Conservation (phyloP, 768 basidiomycete species). For the Boletus rubescentipes region DNA sequence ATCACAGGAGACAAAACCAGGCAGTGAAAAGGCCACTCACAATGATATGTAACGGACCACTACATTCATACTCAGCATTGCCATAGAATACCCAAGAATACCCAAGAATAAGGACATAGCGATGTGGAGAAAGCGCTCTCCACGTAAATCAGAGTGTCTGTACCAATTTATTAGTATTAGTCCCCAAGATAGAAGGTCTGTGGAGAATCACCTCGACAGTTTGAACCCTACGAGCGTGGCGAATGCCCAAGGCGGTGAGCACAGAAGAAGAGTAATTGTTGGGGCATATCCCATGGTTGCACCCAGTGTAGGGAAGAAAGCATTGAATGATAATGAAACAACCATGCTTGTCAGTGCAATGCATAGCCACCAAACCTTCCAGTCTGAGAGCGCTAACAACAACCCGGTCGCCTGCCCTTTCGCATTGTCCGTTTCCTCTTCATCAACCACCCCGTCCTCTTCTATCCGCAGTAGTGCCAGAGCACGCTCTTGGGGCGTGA, state of each 20-base stretch:
- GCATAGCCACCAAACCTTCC: conserved; percentile 84
- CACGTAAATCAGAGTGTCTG: conserved; percentile 68
- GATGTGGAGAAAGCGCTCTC: conserved; percentile 74
- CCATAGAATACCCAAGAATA: conserved; percentile 66
- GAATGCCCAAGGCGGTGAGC: conserved; percentile 68
- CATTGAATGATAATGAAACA: conserved; percentile 71
- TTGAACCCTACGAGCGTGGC: conserved; percentile 56
- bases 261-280: conserved; percentile 70
- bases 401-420: conserved; percentile 45
- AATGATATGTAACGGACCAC: conserved; percentile 64
- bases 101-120: conserved; percentile 52
- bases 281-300: conserved; percentile 66
- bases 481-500: conserved; percentile 53
- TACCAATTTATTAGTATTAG: conserved; percentile 1
- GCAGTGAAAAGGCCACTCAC: conserved; percentile 35
- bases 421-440: conserved; percentile 39
- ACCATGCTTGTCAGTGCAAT: conserved; percentile 56
- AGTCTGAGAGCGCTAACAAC: conserved; percentile 61
- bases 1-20: not conserved
- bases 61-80: conserved; percentile 61
- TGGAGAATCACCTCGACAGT: conserved; percentile 43
- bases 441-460: conserved; percentile 62
- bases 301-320: conserved; percentile 76
- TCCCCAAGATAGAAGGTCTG: not conserved
- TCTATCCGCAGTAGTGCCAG: conserved; percentile 60